Base-by-base conservation (phyloP, 2,329 filamentous ascomycete species). In the Diaporthe eres region DNA sequence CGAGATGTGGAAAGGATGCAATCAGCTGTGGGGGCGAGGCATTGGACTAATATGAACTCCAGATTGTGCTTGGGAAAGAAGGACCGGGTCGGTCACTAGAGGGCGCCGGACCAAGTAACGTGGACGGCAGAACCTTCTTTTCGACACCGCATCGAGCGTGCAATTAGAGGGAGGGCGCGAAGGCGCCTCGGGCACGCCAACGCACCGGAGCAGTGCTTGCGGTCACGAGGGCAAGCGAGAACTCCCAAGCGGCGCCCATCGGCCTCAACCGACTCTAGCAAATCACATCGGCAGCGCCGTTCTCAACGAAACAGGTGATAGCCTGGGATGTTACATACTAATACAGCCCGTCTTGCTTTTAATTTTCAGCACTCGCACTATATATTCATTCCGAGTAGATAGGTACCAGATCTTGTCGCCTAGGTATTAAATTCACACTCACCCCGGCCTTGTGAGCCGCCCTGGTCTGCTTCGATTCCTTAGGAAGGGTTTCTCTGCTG, bases 1-100 rank as follows among this genome's bases (percentile, higher is more conserved):
- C 4, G 15, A 68, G 22, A 4, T 2, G 9, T 22, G 34, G 28
- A 55, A 28, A 15, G 12, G n/a, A 42, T 28, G 49, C 8, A 6
- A 8, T 25, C 22, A 12, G 9, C 1, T 19, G 8, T 42, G 28
- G n/a, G n/a, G 22, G 13, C 47, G 13, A 55, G 34, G 34, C 17
- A 22, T 12, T 44, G 47, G 49, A 17, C 7, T 7, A 19, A 34
- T 42, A 44, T 49, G 10, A 34, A 4, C 7, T 3, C 17, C 44
- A 42, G 47, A 34, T 19, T 34, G 58, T 55, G 47, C 49, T 22
- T n/a, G 49, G 70, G 71, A 73, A 73, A 57, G 58, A 55, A 65
- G 58, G 58, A 73, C 58, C 58, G 71, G 51, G 39, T 34, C 25
- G 22, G 34, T 28, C 22, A n/a, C 58, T 65, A 73, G 44, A 22